phyloP scores from a whole-genome alignment of 2,329 filamentous ascomycete genomes.

The Stachybotrys chartarum region DNA sequence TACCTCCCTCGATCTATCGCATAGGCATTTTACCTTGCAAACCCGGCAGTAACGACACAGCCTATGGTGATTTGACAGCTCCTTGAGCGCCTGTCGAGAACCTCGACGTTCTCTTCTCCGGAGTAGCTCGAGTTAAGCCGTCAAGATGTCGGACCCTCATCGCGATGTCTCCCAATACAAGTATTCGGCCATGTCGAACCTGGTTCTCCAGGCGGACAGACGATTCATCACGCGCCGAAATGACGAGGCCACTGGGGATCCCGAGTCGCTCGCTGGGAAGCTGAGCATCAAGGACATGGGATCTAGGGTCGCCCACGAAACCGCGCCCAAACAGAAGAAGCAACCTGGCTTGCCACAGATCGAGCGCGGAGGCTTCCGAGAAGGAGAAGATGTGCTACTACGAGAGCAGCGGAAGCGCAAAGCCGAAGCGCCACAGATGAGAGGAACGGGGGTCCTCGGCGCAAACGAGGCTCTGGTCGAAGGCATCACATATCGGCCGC shows the following conservation, averaged over 20 bases:
- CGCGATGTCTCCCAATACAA: constrained; percentile 95
- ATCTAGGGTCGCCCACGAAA: constrained; percentile 69
- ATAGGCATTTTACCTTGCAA: neutral
- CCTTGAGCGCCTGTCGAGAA: constrained; percentile 29
- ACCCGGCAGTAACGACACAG: constrained; percentile 2
- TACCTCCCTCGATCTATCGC: neutral
- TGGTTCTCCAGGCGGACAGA: constrained; percentile 99
- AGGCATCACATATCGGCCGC: constrained; percentile 83
- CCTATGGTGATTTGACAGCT: constrained; percentile 28
- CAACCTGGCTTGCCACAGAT: constrained; percentile 59
- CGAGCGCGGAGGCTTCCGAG: constrained; percentile 66
- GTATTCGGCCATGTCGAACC: constrained; percentile 99
- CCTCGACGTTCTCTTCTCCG: constrained; percentile 22
- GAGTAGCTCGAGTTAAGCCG: constrained; percentile 18
- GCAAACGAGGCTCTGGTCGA: constrained; percentile 83
- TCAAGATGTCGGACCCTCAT: constrained; percentile 65
- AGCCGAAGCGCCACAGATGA: constrained; percentile 58
- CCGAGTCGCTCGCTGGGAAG: constrained; percentile 90
- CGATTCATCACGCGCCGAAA: constrained; percentile 87
- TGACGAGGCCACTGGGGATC: constrained; percentile 94
- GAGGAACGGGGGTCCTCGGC: constrained; percentile 72
- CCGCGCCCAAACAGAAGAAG: constrained; percentile 76
- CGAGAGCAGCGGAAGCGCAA: constrained; percentile 84
- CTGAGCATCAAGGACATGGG: constrained; percentile 96
- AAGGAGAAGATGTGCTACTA: constrained; percentile 76